Percentiles rank a stretch among this genome's conserved stretches.
phyloP scores from a whole-genome alignment of 2,329 filamentous ascomycete genomes.

The Aspergillus fumigatiaffinis region DNA sequence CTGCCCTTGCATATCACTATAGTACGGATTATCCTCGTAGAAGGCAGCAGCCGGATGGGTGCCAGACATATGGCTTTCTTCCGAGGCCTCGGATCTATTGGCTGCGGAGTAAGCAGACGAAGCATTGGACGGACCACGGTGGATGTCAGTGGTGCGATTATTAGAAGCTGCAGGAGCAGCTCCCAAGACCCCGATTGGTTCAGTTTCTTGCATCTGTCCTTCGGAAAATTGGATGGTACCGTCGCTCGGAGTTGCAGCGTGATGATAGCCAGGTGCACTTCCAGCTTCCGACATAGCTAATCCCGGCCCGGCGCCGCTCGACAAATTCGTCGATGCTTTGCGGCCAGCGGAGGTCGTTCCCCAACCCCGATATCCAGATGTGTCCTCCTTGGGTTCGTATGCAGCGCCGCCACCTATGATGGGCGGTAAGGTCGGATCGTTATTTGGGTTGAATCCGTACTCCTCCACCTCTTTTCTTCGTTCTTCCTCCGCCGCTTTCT shows the following conservation, averaged over 20 bases:
- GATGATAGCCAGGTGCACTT: conserved; percentile 52
- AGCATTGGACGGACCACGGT: conserved; percentile 87
- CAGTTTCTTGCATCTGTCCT: conserved; percentile 65
- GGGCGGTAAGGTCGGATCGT: conserved; percentile 73
- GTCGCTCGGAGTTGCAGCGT: conserved; percentile 60
- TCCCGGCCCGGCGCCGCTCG: conserved; percentile 60
- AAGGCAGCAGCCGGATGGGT: conserved; percentile 47
- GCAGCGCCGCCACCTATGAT: conserved; percentile 44
- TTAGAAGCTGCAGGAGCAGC: conserved; percentile 59
- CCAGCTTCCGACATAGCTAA: conserved; percentile 68
- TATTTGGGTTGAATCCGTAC: conserved; percentile 96
- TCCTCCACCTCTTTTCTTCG: conserved; percentile 95
- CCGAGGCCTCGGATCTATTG: conserved; percentile 64
- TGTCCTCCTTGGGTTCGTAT: conserved; percentile 66
- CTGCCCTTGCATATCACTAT: conserved; percentile 42
- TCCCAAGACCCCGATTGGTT: conserved; percentile 79
- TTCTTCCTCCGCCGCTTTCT: conserved; percentile 79
- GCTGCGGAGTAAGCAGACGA: conserved; percentile 91
- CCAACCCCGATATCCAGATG: conserved; percentile 89
- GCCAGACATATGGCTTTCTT: conserved; percentile 49
- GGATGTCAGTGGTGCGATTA: conserved; percentile 66
- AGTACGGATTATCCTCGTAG: conserved; percentile 56
- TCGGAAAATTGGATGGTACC: conserved; percentile 61
- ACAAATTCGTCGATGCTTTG: conserved; percentile 86
- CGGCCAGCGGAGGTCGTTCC: conserved; percentile 73